Percentiles rank a stretch among this genome's conserved stretches.
Evolutionary conservation across 305 asterid species (phyloP).

Genomic region (Fraxinus platypoda): DNA sequence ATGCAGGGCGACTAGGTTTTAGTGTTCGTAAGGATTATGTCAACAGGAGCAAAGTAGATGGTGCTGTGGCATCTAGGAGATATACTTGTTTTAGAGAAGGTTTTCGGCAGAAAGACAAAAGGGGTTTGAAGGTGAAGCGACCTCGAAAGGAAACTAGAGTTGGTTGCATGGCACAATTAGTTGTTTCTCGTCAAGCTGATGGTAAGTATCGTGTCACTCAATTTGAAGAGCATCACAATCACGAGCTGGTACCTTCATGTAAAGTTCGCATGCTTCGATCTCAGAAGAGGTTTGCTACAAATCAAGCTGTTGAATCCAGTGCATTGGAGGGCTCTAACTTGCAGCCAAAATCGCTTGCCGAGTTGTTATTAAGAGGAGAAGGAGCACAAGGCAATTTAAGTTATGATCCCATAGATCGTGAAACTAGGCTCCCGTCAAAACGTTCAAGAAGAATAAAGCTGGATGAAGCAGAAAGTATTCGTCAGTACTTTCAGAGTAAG

Average conservation of each 20-base stretch:
- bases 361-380: slow-evolving; percentile 35
- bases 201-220: slow-evolving; percentile 61
- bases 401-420: slow-evolving; percentile 40
- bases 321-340: slow-evolving; percentile 30
- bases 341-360: slow-evolving; percentile 37
- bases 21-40: slow-evolving; percentile 67
- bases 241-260: slow-evolving; percentile 54
- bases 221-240: slow-evolving; percentile 59
- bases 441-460: slow-evolving; percentile 32
- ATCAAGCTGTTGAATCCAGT: slow-evolving; percentile 34
- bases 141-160: slow-evolving; percentile 67
- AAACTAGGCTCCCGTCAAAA: slow-evolving; percentile 45
- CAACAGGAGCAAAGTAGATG: slow-evolving; percentile 61
- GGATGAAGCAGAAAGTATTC: slow-evolving; percentile 46
- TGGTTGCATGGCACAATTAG: slow-evolving; percentile 64
- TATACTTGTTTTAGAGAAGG: slow-evolving; percentile 68
- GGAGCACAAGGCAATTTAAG: slow-evolving; percentile 27
- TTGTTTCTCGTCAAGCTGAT: slow-evolving; percentile 58
- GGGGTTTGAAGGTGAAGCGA: slow-evolving; percentile 54
- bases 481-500: slow-evolving; percentile 42
- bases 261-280: slow-evolving; percentile 50
- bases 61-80: slow-evolving; percentile 67
- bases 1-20: slow-evolving; percentile 55
- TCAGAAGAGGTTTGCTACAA: slow-evolving; percentile 43
- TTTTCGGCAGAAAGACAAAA: slow-evolving; percentile 53